These are phyloP conservation scores for Cercospora sp. DNA, from an alignment of 2,329 filamentous ascomycete genomes.

Conservation along the genomic window DNA sequence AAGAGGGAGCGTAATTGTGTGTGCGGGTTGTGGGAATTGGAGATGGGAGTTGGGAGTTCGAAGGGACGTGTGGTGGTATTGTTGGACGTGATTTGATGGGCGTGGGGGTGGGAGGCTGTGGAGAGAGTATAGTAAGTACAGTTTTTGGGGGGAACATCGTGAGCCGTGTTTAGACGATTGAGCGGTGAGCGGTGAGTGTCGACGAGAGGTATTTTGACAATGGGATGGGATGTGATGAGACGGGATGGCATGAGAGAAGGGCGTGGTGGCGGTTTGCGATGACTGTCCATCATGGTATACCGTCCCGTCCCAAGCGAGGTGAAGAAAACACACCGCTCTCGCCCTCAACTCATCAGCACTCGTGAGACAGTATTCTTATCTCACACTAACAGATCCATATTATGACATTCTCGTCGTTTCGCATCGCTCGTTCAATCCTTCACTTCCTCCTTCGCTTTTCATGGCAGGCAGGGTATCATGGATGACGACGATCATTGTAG, in stretches of 20 bases:
- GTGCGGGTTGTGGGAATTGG: background rate
- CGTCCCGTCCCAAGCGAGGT: background rate
- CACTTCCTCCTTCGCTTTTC: background rate
- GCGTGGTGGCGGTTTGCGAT: background rate
- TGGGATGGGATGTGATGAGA: background rate
- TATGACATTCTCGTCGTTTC: background rate
- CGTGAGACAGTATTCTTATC: background rate
- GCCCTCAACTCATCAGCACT: background rate
- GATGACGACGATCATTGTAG: background rate
- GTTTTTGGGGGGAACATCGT: background rate
- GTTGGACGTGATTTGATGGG: background rate
- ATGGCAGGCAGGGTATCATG: background rate
- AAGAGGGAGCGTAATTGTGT: too few species aligned
- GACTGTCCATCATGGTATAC: background rate
- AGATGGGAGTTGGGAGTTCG: background rate
- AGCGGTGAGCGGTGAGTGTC: background rate
- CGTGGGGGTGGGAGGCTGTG: background rate
- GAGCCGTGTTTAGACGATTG: background rate
- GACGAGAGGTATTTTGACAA: background rate
- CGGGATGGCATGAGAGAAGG: background rate
- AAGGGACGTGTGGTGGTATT: background rate
- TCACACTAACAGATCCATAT: background rate
- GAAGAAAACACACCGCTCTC: background rate
- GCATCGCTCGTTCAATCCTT: background rate
- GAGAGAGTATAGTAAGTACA: background rate